Evolutionary conservation across 1,284 basidiomycete genomes (phyloP), one percentile per base, ranked within the genome.

Genomic region (Peniophora sp.): DNA sequence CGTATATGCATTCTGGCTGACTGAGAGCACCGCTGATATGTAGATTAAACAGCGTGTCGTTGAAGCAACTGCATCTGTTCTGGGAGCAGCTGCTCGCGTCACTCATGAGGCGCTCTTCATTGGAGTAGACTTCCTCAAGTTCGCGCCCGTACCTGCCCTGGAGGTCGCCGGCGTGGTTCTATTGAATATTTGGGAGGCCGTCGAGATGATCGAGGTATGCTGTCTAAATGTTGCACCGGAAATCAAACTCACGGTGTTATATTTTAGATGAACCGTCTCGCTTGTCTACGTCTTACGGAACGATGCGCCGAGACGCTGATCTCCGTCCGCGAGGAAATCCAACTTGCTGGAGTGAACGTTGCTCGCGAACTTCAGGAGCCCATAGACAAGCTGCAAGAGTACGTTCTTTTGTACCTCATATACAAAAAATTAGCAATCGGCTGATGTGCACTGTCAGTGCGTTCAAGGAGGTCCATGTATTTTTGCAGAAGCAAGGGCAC

Each of bases 131-230:
- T 54, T 80, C 10, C 65, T 83, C n/a, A 66, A 74, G 9, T 67
- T 81, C 25, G 77, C 68, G 0, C 83, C 84, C 11, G 59, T 85
- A 20, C 74, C 76, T 0, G 83, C 81, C 0, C 66, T 87, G 1
- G 66, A 69, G 3, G 63, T 71, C 17, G 78, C 75, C 0, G 83
- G 79, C 0, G 68, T 64, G 36, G 72, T 73, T 3, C 59, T 87
- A 32, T 55, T 85, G 17, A 63, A 65, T 14, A 81, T 86, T 19
- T 86, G 84, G 84, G 75, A 82, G 50, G 69, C 79, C 0, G 65
- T 81, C 20, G 70, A 81, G 47, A 55, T 66, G 32, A 79, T 86
- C 22, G 82, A 87, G 55, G 84, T 87, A 55, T 59, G 80, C 49
- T 16, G 38, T 50, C 24, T 45, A 17, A n/a, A 47, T 45, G 9